Base-by-base conservation (phyloP, 169 alveolate species). In the Perkinsus chesapeaki region DNA sequence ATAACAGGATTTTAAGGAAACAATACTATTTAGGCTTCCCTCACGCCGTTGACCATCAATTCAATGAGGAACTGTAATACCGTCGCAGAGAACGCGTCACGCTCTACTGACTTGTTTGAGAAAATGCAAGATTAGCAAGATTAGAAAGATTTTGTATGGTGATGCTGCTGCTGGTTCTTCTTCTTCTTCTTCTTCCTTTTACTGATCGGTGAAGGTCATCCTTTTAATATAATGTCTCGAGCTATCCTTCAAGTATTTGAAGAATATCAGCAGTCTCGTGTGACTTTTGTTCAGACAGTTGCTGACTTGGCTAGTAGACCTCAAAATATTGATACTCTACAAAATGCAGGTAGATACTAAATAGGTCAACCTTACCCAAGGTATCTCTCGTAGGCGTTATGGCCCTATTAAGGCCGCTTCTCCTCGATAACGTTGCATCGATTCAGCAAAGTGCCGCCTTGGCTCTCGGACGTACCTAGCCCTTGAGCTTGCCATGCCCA, bases 291-390 rank as follows among this genome's bases (percentile, higher is more conserved):
- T 27, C 98, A 98, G 95, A 97, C 99, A n/a, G 98, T 98, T 39
- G 99, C 99, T 16, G 99, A 97, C 47, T 97, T 98, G 91, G 99
- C 99, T 19, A 97, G 97, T 47, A 94, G 98, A 94, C 98, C 99
- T 23, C 98, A 98, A 94, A 98, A 98, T 95, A 98, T 98, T 91
- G 99, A 98, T 91, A 98, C 99, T 38, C 94, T 98, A 92, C 96
- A 97, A 93, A 94, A 97, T 43, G 99, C 99, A 16, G 98, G 98
- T 93, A 92, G 36, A 73, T 10, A 34, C 3, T 20, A 60, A 34
- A 60, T 60, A 39, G 43, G 36, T 39, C 36, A 37, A 34, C 16
- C 43, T n/a, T n/a, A 7, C 38, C 23, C 39, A 37, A 5, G 16
- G 39, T 39, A 91, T 16, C 7, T 23, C 93, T 39, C 39, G 60